Evolutionary conservation across 768 basidiomycete species (phyloP), one percentile per base, ranked within the genome.

Genomic region (Daedalea quercina): DNA sequence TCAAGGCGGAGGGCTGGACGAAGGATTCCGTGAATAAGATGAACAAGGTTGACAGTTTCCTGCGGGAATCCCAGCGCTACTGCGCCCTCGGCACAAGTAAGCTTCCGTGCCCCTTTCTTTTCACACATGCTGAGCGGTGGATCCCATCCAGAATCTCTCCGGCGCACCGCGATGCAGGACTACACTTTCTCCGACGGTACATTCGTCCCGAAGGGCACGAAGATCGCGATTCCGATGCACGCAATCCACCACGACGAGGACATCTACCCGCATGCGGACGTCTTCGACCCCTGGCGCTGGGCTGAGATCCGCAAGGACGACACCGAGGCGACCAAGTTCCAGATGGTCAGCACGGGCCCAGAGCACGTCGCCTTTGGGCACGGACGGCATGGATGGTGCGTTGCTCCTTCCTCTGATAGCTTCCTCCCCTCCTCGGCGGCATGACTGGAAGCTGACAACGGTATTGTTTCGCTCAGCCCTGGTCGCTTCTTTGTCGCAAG

Each of bases 281-380:
- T 22, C 42, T 77, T 77, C 42, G 65, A 73, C 24, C 69, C 74
- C 1, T 73, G 73, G 50, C 67, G 76, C n/a, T 78, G 74, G 57
- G 52, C 66, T 20, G 52, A 66, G n/a, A 54, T 60, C 51, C 58
- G 54, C 23, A 63, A 64, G 33, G 44, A 52, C 25, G 45, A 47
- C 6, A 69, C 11, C 3, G 48, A 40, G 33, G 37, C 37, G 65
- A 50, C 19, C 62, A 64, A 15, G 65, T 24, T 53, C 63, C 65
- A 59, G 54, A 51, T 61, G 11, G 61, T 61, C 8, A 53, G 59
- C 62, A 59, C 65, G 50, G 44, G 65, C 56, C 7, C 60, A 17
- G 57, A 68, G 17, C 68, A 67, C 53, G 51, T 76, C 26, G 46
- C 68, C 64, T 58, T 60, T 35, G 63, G 61, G 22, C 50, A 59